Conservation (phyloP, 164 flowering plant genomes). For the Paratinospora sagittata region DNA sequence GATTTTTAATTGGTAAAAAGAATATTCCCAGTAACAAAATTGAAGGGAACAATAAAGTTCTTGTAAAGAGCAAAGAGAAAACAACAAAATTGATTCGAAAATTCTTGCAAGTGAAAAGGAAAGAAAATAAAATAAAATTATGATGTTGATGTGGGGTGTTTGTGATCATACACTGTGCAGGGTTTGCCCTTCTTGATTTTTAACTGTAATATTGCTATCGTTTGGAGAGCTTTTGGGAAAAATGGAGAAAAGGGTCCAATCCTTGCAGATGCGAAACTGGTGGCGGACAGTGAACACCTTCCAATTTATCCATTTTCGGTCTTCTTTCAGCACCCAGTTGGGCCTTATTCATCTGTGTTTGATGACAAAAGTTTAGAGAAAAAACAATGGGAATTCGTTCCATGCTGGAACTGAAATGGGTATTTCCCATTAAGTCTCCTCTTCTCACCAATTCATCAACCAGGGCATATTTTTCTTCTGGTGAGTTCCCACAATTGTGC, state of each 20-base stretch:
- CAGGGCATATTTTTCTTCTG: constrained; percentile 27
- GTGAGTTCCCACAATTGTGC: constrained; percentile 23
- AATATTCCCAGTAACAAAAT: too few relatives aligned
- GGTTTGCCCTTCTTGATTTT: background rate
- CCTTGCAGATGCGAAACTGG: constrained; percentile 33
- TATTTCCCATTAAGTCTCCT: constrained; percentile 32
- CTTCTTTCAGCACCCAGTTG: background rate
- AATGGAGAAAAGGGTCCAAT: constrained; percentile 1
- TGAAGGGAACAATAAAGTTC: too few relatives aligned
- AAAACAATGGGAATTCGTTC: constrained; percentile 35
- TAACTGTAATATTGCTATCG: background rate
- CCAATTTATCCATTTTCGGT: constrained; percentile 1
- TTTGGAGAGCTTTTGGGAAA: background rate
- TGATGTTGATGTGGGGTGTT: too few relatives aligned
- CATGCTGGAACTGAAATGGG: constrained; percentile 43
- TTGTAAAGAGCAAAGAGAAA: too few relatives aligned
- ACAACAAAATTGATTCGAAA: too few relatives aligned
- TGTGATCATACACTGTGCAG: too few relatives aligned
- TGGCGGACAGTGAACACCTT: constrained; percentile 30
- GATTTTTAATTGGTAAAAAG: too few relatives aligned
- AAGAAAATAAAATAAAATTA: too few relatives aligned
- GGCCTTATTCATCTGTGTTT: background rate
- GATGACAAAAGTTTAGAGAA: background rate
- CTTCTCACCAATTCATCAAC: constrained; percentile 28
- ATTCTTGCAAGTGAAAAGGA: too few relatives aligned